Conservation (phyloP, 2,329 filamentous ascomycete genomes). For the Nemania serpens region DNA sequence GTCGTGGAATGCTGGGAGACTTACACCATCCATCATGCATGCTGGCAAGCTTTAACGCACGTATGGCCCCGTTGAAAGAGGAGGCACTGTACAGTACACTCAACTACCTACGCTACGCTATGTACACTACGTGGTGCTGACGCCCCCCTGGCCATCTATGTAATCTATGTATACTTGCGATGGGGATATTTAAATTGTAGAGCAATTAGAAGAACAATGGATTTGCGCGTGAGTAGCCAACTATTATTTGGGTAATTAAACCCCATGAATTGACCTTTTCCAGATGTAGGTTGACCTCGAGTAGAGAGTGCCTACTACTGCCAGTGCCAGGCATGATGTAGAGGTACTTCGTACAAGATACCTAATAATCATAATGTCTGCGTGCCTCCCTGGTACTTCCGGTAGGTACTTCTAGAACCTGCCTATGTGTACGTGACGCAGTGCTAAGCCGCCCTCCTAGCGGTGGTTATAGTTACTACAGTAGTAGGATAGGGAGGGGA, state of each 20-base stretch:
- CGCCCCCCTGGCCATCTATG: too few species aligned
- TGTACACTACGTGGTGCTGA: too few species aligned
- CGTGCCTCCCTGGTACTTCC: conserved; percentile 10
- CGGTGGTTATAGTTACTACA: too few species aligned
- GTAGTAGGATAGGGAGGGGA: too few species aligned
- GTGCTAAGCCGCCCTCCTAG: conserved; percentile 19
- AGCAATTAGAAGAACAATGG: neutral
- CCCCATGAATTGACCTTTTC: conserved; percentile 17
- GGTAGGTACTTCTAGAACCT: neutral
- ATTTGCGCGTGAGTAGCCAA: neutral
- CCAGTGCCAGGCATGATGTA: too few species aligned
- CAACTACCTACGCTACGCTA: too few species aligned
- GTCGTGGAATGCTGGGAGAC: conserved; percentile 20
- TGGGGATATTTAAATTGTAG: neutral
- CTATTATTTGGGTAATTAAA: conserved; percentile 6
- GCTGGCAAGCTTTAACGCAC: conserved; percentile 4
- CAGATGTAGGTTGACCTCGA: conserved; percentile 11
- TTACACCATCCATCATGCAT: conserved; percentile 17
- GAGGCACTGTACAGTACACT: neutral
- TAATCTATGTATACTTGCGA: neutral
- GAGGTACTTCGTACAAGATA: too few species aligned
- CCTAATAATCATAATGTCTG: neutral
- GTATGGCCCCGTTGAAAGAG: conserved; percentile 14
- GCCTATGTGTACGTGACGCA: conserved; percentile 6
- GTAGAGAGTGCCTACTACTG: too few species aligned